These are phyloP conservation scores for Neoarthrinium moseri DNA, from an alignment of 2,329 filamentous ascomycete species.

Conservation along the genomic window DNA sequence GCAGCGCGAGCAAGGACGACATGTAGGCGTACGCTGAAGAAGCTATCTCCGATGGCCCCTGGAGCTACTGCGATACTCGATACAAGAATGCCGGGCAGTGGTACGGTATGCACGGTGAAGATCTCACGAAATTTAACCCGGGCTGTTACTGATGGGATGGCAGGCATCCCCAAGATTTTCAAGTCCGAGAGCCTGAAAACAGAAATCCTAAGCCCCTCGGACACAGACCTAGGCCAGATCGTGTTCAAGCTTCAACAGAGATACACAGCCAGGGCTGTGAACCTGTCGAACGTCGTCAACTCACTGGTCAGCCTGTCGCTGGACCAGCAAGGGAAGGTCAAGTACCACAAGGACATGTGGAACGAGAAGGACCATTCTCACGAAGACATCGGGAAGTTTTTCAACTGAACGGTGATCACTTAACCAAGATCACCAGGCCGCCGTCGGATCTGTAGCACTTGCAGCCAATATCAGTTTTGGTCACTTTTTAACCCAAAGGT, in stretches of 20 bases:
- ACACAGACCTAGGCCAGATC: no score
- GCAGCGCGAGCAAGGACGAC: constrained; percentile 44
- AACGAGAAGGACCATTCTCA: constrained; percentile 47
- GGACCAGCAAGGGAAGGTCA: constrained; percentile 36
- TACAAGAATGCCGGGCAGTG: constrained; percentile 49
- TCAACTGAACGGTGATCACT: no score
- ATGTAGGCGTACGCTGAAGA: constrained; percentile 47
- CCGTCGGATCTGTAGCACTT: no score
- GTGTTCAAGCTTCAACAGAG: constrained; percentile 47
- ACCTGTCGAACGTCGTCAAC: constrained; percentile 35
- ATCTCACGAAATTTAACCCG: no score
- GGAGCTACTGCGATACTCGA: constrained; percentile 44
- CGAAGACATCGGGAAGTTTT: constrained; percentile 34
- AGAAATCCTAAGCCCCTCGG: no score
- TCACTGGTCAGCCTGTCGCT: constrained; percentile 37
- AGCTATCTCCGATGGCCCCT: constrained; percentile 45
- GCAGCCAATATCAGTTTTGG: no score
- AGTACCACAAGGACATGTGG: constrained; percentile 50
- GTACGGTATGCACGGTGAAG: constrained; percentile 41
- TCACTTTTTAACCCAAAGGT: no score
- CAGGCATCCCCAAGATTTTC: no score
- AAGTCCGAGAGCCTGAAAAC: no score
- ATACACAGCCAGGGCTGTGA: constrained; percentile 39
- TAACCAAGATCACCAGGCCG: no score
- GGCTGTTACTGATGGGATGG: no score